Evolutionary conservation across 163 green algal genomes (phyloP).

Genomic region (Scenedesmus sp.): DNA sequence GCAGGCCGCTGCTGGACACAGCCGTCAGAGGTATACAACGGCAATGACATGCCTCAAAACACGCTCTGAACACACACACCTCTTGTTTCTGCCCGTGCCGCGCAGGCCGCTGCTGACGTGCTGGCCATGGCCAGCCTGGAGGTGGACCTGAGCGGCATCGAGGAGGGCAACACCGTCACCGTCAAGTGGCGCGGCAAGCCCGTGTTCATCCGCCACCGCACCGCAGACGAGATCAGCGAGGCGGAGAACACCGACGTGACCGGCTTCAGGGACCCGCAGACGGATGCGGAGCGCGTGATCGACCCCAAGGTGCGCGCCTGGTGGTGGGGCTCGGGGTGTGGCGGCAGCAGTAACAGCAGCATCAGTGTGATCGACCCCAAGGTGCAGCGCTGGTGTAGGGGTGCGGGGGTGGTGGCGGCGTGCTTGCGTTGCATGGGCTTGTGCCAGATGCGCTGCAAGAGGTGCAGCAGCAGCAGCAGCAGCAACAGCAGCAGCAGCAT

Average conservation of each 20-base stretch:
- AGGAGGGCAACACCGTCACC: conserved; percentile 93
- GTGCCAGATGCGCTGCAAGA: background rate
- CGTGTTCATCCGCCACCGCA: conserved; percentile 97
- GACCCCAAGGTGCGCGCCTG: conserved; percentile 85
- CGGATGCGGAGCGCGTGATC: conserved; percentile 83
- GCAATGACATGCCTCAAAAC: too few relatives aligned
- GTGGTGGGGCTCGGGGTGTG: background rate
- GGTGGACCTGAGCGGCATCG: conserved; percentile 94
- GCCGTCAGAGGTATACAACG: too few relatives aligned
- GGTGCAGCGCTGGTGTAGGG: background rate
- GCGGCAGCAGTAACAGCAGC: background rate
- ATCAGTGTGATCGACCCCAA: background rate
- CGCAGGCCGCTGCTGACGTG: conserved; percentile 88
- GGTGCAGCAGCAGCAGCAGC: background rate
- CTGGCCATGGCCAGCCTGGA: conserved; percentile 98
- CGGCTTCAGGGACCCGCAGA: conserved; percentile 94
- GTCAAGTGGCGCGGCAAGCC: conserved; percentile 99
- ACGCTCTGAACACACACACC: background rate
- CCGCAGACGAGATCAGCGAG: conserved; percentile 89
- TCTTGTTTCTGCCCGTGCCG: background rate
- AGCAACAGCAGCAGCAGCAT: background rate
- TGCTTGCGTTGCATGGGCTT: too few relatives aligned
- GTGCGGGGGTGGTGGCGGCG: too few relatives aligned
- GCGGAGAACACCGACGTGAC: conserved; percentile 81
- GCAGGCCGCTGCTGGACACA: too few relatives aligned